A percentile compares a stretch with the other conserved stretches of the same genome.
Evolutionary conservation across 345 rosid genomes (phyloP).

Genomic region (Hypericum perforatum): DNA sequence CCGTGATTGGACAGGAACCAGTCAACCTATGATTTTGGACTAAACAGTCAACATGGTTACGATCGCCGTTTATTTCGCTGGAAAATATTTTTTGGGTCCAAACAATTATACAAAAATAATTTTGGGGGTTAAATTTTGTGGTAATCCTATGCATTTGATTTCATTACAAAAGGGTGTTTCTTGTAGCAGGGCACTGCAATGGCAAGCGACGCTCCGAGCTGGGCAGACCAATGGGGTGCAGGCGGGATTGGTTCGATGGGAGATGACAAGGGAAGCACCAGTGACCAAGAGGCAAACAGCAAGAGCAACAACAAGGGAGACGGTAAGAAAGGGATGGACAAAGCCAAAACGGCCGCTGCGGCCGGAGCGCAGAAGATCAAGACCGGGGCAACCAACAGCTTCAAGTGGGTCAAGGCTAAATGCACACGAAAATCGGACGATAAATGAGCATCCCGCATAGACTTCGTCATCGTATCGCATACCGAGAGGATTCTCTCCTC

Average conservation of each 20-base stretch:
- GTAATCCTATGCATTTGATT: no score
- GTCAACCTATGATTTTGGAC: no score
- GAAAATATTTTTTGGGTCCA: no score
- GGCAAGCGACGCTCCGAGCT: conserved; percentile 77
- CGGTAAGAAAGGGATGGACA: conserved; percentile 26
- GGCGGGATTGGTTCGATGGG: conserved; percentile 52
- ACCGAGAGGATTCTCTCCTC: neutral
- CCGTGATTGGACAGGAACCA: no score
- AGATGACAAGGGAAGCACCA: conserved; percentile 26
- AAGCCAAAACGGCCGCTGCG: conserved; percentile 31
- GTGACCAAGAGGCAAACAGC: conserved; percentile 23
- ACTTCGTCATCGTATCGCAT: neutral
- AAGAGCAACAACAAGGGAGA: conserved; percentile 24
- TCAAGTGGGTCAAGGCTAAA: conserved; percentile 55
- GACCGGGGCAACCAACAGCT: conserved; percentile 25
- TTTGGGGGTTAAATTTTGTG: no score
- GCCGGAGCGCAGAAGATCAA: conserved; percentile 31
- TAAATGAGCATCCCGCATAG: neutral
- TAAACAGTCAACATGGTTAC: no score
- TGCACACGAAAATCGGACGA: conserved; percentile 31
- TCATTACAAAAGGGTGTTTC: no score
- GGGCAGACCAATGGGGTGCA: conserved; percentile 95
- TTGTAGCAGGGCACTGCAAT: conserved; percentile 11
- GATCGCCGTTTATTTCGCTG: no score
- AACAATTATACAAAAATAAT: no score